Conservation (phyloP, 1,284 basidiomycete species). For the Cutaneotrichosporon cavernicola region DNA sequence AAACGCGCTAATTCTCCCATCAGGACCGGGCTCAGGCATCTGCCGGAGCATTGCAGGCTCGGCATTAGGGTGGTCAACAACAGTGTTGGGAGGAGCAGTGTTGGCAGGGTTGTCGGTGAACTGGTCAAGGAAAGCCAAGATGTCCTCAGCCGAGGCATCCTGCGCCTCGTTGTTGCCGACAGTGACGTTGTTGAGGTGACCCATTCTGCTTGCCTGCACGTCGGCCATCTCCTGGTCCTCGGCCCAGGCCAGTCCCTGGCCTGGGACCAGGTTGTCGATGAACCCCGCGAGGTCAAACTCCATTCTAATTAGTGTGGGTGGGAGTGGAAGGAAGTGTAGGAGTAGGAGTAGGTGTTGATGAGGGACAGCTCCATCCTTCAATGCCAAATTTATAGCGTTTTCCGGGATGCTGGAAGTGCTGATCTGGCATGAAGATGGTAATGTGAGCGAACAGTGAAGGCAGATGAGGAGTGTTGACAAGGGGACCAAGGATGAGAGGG, state of each 20-base stretch:
- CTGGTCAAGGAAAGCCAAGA: neutral
- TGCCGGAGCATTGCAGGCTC: neutral
- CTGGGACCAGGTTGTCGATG: too few species aligned
- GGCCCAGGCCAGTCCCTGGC: too few species aligned
- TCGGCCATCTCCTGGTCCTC: neutral
- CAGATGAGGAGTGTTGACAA: neutral
- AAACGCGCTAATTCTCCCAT: neutral
- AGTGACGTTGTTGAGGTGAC: neutral
- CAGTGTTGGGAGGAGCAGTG: too few species aligned
- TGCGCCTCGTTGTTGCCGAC: neutral
- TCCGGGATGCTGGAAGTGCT: too few species aligned
- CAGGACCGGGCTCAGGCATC: neutral
- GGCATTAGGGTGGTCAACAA: neutral
- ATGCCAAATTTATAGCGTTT: too few species aligned
- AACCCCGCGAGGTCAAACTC: too few species aligned
- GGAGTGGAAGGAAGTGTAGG: too few species aligned
- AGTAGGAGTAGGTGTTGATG: too few species aligned
- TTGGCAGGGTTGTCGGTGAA: neutral
- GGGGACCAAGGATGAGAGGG: too few species aligned
- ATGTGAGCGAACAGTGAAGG: neutral
- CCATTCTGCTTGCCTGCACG: neutral
- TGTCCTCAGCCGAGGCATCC: neutral
- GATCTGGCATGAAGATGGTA: neutral
- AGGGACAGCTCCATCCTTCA: too few species aligned
- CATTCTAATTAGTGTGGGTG: too few species aligned